These are phyloP conservation scores for Heterobasidion parviporum DNA, from an alignment of 1,284 basidiomycete species.

Conservation along the genomic window DNA sequence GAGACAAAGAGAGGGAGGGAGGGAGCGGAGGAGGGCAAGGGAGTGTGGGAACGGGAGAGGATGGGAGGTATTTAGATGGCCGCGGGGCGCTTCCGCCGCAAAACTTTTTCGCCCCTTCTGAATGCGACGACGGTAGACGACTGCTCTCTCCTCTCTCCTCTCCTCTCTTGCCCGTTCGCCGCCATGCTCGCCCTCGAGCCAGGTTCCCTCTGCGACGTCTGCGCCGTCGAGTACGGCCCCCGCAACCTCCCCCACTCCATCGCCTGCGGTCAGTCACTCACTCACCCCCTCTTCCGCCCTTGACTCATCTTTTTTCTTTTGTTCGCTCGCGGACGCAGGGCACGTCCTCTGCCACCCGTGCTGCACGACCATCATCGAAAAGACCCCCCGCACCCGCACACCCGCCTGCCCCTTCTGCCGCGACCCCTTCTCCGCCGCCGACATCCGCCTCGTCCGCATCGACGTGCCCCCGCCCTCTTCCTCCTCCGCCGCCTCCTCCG, in stretches of 20 bases:
- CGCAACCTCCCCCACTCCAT: conserved; percentile 69
- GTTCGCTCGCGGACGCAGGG: conserved; percentile 32
- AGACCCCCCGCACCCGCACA: conserved; percentile 50
- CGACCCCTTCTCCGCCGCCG: conserved; percentile 55
- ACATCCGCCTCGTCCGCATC: conserved; percentile 66
- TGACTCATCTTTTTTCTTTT: conserved; percentile 16
- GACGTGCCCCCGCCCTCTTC: conserved; percentile 52
- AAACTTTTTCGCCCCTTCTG: too few species aligned
- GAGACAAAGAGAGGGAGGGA: too few species aligned
- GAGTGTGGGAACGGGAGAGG: too few species aligned
- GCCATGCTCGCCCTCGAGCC: conserved; percentile 68
- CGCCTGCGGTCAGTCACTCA: conserved; percentile 52
- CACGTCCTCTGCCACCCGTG: conserved; percentile 70
- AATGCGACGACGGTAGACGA: too few species aligned
- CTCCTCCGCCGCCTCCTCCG: conserved; percentile 72
- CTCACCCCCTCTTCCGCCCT: conserved; percentile 1
- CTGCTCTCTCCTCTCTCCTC: conserved; percentile 1
- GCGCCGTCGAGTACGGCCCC: conserved; percentile 72
- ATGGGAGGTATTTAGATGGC: too few species aligned
- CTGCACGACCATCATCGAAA: conserved; percentile 71
- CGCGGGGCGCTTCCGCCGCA: too few species aligned
- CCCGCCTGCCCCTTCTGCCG: conserved; percentile 78
- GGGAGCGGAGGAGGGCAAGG: too few species aligned
- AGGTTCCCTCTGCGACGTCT: conserved; percentile 77
- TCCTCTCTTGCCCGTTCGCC: too few species aligned